Evolutionary conservation across 2,329 filamentous ascomycete genomes (phyloP).

Genomic region (Purpureocillium lavendulum): DNA sequence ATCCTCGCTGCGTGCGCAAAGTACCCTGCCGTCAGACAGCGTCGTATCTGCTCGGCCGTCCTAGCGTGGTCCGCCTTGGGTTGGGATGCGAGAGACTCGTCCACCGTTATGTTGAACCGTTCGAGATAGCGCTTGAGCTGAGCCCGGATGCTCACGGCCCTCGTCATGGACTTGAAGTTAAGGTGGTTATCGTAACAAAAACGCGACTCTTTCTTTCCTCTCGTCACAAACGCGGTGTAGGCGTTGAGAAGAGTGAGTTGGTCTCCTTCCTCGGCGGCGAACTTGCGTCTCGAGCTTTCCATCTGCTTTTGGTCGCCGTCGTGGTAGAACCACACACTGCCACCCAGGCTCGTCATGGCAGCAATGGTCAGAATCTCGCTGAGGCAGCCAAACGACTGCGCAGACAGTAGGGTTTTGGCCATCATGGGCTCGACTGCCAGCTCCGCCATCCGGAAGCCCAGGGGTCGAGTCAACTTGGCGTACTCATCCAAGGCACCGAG

Average conservation of each 20-base stretch:
- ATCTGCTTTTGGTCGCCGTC: conserved; percentile 68
- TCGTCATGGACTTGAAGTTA: conserved; percentile 76
- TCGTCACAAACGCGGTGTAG: conserved; percentile 81
- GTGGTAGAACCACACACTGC: conserved; percentile 73
- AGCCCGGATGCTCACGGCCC: conserved; percentile 76
- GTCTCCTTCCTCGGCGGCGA: conserved; percentile 88
- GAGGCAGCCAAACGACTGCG: conserved; percentile 66
- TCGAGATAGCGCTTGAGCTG: conserved; percentile 85
- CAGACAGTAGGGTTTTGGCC: conserved; percentile 75
- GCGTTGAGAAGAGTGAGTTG: conserved; percentile 88
- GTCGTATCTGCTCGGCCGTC: conserved; percentile 64
- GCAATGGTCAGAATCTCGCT: conserved; percentile 86
- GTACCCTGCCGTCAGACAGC: conserved; percentile 82
- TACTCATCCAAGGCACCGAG: conserved; percentile 83
- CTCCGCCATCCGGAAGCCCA: conserved; percentile 90
- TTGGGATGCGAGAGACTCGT: conserved; percentile 47
- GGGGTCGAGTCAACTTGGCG: conserved; percentile 78
- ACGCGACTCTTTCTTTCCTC: conserved; percentile 70
- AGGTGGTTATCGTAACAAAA: conserved; percentile 85
- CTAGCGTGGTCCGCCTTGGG: conserved; percentile 17
- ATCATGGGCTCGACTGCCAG: conserved; percentile 93
- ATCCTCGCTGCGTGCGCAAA: conserved; percentile 91
- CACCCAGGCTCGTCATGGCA: conserved; percentile 84
- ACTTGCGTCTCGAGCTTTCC: conserved; percentile 69
- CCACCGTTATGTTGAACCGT: conserved; percentile 65